Evolutionary conservation across 176 grass and related monocot species (phyloP).

Genomic region (Oryza coarctata): DNA sequence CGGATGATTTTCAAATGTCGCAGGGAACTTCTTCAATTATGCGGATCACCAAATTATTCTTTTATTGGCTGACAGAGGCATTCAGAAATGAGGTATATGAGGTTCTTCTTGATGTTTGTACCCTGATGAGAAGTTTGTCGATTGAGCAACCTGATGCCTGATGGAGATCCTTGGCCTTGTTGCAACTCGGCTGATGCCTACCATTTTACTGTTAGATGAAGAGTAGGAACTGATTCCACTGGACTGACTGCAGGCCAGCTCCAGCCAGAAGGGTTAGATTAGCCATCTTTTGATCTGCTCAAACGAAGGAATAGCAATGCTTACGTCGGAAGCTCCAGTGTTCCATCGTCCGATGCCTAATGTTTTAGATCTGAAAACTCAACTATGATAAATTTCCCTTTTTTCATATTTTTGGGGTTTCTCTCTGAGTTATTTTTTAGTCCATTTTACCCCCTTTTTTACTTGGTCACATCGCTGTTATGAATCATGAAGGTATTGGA

Average conservation of each 20-base stretch:
- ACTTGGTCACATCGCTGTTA: conserved; percentile 41
- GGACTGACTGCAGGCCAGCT: conserved; percentile 15
- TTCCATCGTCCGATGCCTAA: conserved; percentile 1
- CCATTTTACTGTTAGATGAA: conserved; percentile 27
- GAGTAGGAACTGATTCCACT: conserved; percentile 32
- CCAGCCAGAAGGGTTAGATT: conserved; percentile 34
- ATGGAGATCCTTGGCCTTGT: background rate
- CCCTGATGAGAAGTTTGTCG: conserved; percentile 18
- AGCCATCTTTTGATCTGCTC: conserved; percentile 26
- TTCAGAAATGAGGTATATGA: conserved; percentile 10
- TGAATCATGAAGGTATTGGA: conserved; percentile 46
- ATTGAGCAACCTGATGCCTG: background rate
- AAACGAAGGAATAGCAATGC: conserved; percentile 5
- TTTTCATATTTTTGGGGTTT: conserved; percentile 21
- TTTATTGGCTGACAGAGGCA: background rate
- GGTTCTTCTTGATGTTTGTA: conserved; percentile 4
- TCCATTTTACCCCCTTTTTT: conserved; percentile 18
- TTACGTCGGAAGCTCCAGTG: conserved; percentile 8
- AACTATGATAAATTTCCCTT: conserved; percentile 20
- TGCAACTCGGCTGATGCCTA: background rate
- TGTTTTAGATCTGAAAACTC: conserved; percentile 40
- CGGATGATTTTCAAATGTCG: conserved; percentile 35
- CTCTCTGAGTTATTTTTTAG: conserved; percentile 40
- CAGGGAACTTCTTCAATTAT: conserved; percentile 8
- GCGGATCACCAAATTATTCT: background rate